Percentiles rank a stretch among this genome's conserved stretches.
These are phyloP conservation scores for Trichoderma polysporum DNA, from an alignment of 2,329 filamentous ascomycete genomes.

Conservation along the genomic window DNA sequence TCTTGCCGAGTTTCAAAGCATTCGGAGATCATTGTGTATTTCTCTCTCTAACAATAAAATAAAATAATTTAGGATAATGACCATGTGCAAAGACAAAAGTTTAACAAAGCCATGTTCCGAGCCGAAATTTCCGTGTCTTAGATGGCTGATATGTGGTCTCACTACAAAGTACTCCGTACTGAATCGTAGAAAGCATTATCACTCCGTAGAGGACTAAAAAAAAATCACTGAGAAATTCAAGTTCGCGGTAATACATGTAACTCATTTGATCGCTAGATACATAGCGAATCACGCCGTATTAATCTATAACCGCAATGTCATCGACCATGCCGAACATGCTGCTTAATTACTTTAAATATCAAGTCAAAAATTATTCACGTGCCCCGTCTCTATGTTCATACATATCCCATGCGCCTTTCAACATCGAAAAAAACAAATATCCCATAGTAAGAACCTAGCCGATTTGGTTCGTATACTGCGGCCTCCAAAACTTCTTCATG, in stretches of 20 bases:
- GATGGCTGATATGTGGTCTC: neutral
- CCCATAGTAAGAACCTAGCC: slow-evolving; percentile 1
- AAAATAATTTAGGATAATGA: no score
- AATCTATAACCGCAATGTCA: slow-evolving; percentile 19
- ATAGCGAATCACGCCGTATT: slow-evolving; percentile 15
- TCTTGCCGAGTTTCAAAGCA: neutral
- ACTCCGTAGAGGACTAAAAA: neutral
- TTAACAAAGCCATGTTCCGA: neutral
- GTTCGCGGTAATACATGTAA: neutral
- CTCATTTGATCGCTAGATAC: slow-evolving; percentile 15
- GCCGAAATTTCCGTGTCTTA: neutral
- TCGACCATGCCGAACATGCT: slow-evolving; percentile 8
- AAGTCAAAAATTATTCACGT: slow-evolving; percentile 12
- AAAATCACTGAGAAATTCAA: neutral
- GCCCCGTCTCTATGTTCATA: slow-evolving; percentile 19
- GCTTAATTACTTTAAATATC: neutral
- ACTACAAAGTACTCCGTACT: no score
- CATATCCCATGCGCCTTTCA: slow-evolving; percentile 19
- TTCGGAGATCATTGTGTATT: neutral
- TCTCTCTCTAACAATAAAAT: no score
- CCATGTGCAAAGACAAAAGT: neutral
- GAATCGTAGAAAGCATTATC: no score
- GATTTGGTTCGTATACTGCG: slow-evolving; percentile 5
- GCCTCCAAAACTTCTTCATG: neutral
- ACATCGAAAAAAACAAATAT: slow-evolving; percentile 1